A percentile compares a stretch with the other conserved stretches of the same genome.
Evolutionary conservation across 495 filamentous ascomycete species (phyloP).

Genomic region (Antarctomyces pellizariae): DNA sequence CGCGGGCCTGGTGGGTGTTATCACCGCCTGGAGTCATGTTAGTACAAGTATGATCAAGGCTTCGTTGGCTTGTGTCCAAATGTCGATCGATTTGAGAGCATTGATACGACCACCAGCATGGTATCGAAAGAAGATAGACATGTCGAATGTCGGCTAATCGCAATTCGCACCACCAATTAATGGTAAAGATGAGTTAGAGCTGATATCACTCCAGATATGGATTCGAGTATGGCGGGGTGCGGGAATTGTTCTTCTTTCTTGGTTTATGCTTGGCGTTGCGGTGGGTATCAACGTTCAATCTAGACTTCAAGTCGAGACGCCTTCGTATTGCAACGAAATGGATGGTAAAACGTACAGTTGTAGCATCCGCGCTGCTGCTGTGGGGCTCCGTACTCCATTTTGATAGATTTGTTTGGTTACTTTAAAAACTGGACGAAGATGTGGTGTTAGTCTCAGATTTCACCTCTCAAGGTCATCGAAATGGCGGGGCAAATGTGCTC

Average conservation of each 20-base stretch:
- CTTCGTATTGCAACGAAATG: slow-evolving; percentile 2
- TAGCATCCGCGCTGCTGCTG: slow-evolving; percentile 37
- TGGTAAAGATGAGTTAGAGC: background rate
- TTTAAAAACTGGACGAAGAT: no score
- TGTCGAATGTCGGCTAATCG: background rate
- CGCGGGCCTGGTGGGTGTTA: slow-evolving; percentile 64
- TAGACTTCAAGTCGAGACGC: background rate
- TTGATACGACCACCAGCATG: no score
- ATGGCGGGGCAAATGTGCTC: no score
- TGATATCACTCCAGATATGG: background rate
- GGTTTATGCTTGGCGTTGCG: background rate
- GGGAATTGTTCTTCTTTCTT: slow-evolving; percentile 4
- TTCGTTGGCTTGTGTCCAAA: no score
- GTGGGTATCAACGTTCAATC: slow-evolving; percentile 3
- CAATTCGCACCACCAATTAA: background rate
- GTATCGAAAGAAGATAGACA: no score
- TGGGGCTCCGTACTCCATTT: slow-evolving; percentile 20
- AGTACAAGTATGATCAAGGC: slow-evolving; percentile 3
- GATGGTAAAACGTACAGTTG: slow-evolving; percentile 41
- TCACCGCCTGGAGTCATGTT: slow-evolving; percentile 37
- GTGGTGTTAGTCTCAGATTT: no score
- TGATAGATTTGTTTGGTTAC: no score
- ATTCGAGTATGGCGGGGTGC: slow-evolving; percentile 4
- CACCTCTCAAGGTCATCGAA: no score
- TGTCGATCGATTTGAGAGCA: no score